phyloP scores from a whole-genome alignment of 805 yeast genomes.

The Saccharomycopsis microspora region DNA sequence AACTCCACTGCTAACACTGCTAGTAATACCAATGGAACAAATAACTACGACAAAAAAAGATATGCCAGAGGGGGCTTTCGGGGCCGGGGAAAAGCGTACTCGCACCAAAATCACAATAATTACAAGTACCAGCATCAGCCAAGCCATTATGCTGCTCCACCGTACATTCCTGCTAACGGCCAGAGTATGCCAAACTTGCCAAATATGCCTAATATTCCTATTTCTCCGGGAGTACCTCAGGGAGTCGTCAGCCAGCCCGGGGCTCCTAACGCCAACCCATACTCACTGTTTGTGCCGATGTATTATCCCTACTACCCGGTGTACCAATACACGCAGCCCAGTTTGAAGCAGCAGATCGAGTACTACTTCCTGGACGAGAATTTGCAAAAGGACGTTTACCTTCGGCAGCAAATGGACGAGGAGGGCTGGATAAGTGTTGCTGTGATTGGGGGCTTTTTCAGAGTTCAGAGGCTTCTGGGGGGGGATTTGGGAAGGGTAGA shows the following conservation, averaged over 20 bases:
- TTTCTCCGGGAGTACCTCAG: neutral
- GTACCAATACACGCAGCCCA: slow-evolving; percentile 1
- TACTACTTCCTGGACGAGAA: slow-evolving; percentile 88
- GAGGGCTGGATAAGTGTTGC: slow-evolving; percentile 61
- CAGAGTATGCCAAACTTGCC: neutral
- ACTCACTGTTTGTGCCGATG: neutral
- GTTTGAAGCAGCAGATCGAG: slow-evolving; percentile 51
- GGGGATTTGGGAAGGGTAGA: slow-evolving; percentile 43
- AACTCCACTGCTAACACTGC: too few relatives aligned
- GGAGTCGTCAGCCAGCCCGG: neutral
- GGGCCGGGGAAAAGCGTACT: too few relatives aligned
- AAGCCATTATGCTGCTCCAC: too few relatives aligned
- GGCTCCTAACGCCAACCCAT: neutral
- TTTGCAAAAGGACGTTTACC: slow-evolving; percentile 70
- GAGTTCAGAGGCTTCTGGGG: slow-evolving; percentile 56
- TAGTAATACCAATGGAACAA: too few relatives aligned
- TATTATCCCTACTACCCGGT: slow-evolving; percentile 1
- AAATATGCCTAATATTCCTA: neutral
- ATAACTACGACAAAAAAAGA: too few relatives aligned
- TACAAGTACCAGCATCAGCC: too few relatives aligned
- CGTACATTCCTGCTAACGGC: neutral
- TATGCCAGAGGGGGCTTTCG: too few relatives aligned
- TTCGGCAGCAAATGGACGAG: slow-evolving; percentile 73
- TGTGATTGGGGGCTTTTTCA: slow-evolving; percentile 59
- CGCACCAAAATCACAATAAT: too few relatives aligned